Base-by-base conservation (phyloP, 805 yeast genomes). In the Kuraishia ogatae region DNA sequence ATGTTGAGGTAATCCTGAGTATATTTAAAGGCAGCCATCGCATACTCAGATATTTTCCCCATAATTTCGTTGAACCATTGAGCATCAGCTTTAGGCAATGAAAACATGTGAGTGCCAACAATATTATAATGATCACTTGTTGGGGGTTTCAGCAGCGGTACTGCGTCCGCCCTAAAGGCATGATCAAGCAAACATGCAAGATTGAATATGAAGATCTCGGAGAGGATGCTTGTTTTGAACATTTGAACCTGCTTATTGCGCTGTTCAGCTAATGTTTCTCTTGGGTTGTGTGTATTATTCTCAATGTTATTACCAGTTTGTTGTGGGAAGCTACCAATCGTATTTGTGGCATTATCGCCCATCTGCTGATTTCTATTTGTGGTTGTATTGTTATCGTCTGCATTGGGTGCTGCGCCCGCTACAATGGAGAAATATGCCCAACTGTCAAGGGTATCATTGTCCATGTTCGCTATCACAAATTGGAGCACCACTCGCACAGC, bases 401-500 rank as follows among this genome's bases (percentile, higher is more conserved):
- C 24, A 49, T 5, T 8, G 24, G 49, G 19, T 47, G 49, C 49
- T n/a, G 48, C 21, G 13, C 15, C 22, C 15, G 17, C 19, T 47
- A 49, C 22, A 13, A 39, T 54, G 50, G 59, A 60, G 43, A 35
- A 35, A 15, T 35, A 35, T 48, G 58, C 58, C 62, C 61, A 61
- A 50, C 60, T 61, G 39, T 57, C 57, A 5, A 57, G 50, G 19
- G 48, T 56, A 22, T 55, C 59, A 13, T 26, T 43, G n/a, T 60
- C 58, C 28, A 60, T 55, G 47, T 62, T 58, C 24, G 61, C 22
- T 11, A 63, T 56, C 52, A 60, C 56, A 10, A 59, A 50, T 29
- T 65, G 67, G 17, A 62, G 58, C 43, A 57, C 48, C 2, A 51
- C 58, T 48, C 66, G 55, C 11, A 63, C 29, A 7, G 56, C 19